Evolutionary conservation across 2,329 filamentous ascomycete genomes (phyloP), one percentile per base, ranked within the genome.

Genomic region (Alternaria sp.): DNA sequence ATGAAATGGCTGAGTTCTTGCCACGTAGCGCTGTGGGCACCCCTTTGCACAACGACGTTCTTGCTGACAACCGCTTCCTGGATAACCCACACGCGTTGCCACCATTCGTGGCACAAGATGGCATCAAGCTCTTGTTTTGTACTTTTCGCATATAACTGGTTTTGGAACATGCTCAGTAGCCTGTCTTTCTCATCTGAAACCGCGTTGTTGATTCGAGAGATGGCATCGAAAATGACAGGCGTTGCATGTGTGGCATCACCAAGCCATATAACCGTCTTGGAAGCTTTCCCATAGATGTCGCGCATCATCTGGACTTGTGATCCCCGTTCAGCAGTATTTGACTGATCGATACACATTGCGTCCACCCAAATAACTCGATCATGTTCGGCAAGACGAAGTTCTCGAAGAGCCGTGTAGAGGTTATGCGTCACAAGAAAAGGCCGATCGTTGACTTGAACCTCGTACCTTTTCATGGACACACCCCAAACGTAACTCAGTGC

Each of bases 291-390:
- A 23, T 60, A 64, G 24, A 64, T 60, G 8, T 60, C 51, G 31
- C 50, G 42, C 61, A 66, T 66, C 44, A 62, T 46, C 10, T 55
- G 52, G 7, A 66, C 52, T 24, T 64, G 63, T 7, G 23, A 33
- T 4, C 36, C 41, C 28, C 57, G 54, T 26, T 66, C 63, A 5
- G 11, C 21, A 24, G 46, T 41, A 17, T 62, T 45, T 3, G 29
- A 17, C 28, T 60, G 54, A 37, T 66, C 2, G 17, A 17, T 17
- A 17, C 17, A 17, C 17, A 17, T 17, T 17, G 17, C 17, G 17
- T 60, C 58, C 10, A 58, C 24, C 51, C 51, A 66, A 3, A 63
- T 13, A 8, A 39, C 6, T 10, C 54, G 40, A 13, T 50, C 51
- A 13, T 11, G 42, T 4, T 52, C 48, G 0, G 28, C 13, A 24